These are phyloP conservation scores for Sicyos baderoa DNA, from an alignment of 306 rosid species.

Conservation along the genomic window DNA sequence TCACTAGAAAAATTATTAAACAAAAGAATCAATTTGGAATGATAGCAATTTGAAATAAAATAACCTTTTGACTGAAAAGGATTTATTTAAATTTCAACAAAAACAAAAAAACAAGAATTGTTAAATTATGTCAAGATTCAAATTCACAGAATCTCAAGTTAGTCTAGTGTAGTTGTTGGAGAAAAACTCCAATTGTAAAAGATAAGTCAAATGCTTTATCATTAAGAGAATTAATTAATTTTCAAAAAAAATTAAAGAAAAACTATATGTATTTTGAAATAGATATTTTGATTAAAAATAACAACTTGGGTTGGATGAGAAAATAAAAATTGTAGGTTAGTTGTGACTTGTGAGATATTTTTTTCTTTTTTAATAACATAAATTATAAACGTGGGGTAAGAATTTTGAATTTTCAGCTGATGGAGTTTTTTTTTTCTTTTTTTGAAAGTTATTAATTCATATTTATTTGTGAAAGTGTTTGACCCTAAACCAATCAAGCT, in stretches of 20 bases:
- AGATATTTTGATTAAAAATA: neutral
- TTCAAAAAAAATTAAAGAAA: neutral
- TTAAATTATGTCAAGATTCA: neutral
- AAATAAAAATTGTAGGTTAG: neutral
- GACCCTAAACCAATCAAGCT: neutral
- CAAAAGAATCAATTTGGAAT: neutral
- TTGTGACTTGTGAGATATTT: too few relatives aligned
- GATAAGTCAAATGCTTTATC: neutral
- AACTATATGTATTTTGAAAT: neutral
- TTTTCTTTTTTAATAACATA: too few relatives aligned
- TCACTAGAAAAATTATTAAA: neutral
- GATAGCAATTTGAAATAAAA: neutral
- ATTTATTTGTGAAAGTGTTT: neutral
- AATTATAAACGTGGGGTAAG: too few relatives aligned
- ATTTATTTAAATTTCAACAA: conserved; percentile 1
- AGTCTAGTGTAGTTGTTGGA: conserved; percentile 10
- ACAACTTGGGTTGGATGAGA: neutral
- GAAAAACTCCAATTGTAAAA: neutral
- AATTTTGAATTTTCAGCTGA: neutral
- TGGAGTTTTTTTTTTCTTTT: too few relatives aligned
- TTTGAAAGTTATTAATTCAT: too few relatives aligned
- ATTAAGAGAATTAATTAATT: neutral
- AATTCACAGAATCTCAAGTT: neutral
- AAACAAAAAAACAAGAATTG: conserved; percentile 8
- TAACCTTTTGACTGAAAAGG: neutral